These are phyloP conservation scores for Rugonectria rugulosa DNA, from an alignment of 2,329 filamentous ascomycete species.

Conservation along the genomic window DNA sequence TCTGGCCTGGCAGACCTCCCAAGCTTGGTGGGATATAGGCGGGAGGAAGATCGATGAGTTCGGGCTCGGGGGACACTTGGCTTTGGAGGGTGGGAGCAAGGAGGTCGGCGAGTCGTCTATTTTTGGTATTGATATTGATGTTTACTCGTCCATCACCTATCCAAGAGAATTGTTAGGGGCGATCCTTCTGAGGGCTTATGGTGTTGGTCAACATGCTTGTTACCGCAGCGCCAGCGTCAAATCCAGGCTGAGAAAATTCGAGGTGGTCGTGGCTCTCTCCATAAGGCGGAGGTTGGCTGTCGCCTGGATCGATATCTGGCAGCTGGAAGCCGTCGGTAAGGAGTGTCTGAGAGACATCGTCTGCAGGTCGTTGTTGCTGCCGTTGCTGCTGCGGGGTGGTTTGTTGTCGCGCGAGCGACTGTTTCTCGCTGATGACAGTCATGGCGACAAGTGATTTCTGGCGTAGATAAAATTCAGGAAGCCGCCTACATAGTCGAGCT, in stretches of 20 bases:
- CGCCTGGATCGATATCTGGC: conserved; percentile 50
- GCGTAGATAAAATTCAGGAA: neutral
- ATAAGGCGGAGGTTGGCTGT: conserved; percentile 63
- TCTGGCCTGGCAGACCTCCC: conserved; percentile 67
- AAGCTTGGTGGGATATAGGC: conserved; percentile 78
- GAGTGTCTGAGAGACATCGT: conserved; percentile 38
- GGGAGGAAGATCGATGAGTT: conserved; percentile 60
- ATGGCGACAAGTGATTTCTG: conserved; percentile 26
- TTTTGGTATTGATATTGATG: conserved; percentile 80
- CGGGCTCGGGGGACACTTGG: conserved; percentile 60
- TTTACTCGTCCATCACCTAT: conserved; percentile 78
- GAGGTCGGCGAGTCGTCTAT: conserved; percentile 69
- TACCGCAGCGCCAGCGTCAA: conserved; percentile 67
- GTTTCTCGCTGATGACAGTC: conserved; percentile 40
- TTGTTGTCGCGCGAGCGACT: conserved; percentile 33
- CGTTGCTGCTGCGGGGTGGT: conserved; percentile 17
- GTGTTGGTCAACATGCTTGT: conserved; percentile 51
- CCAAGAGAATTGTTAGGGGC: conserved; percentile 26
- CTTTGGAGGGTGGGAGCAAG: conserved; percentile 69
- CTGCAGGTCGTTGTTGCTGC: neutral
- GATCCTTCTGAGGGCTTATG: neutral
- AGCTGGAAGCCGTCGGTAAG: conserved; percentile 50
- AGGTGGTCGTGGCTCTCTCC: conserved; percentile 64
- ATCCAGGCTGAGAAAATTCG: conserved; percentile 67
- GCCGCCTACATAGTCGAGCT: conserved; percentile 11